Base-by-base conservation (phyloP, 2,329 filamentous ascomycete genomes). In the Fusarium mexicanum region DNA sequence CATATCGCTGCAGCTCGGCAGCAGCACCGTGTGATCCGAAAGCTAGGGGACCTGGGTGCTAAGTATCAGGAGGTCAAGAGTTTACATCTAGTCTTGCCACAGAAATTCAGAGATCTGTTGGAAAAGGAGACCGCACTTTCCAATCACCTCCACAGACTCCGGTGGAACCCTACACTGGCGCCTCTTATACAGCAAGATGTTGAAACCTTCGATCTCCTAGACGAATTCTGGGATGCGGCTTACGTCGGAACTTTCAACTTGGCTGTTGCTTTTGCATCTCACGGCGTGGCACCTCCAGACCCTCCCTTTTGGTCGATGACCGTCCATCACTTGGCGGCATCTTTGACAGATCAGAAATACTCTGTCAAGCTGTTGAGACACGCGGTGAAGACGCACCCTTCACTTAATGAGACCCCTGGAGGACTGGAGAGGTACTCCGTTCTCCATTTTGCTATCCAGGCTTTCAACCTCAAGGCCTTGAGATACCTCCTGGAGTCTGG, bases 361-460 rank as follows among this genome's bases (percentile, higher is more conserved):
- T 48, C 43, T 12, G 10, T 48, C 26, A 4, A 13, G 9, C 44
- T 46, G 10, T n/a, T 61, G 29, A 24, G 16, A 16, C 22, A n/a
- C 11, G 61, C 61, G 11, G 12, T 33, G 18, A 6, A 20, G 20
- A 24, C 3, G 3, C 40, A 37, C 37, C 37, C 37, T 24, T 20
- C 18, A 13, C 14, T 11, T 5, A 26, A 41, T 18, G 61, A 64
- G 17, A 10, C 17, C n/a, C 43, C 54, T 16, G 61, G 43, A 16
- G 55, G 61, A 20, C 14, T 20, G 29, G 38, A 40, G 13, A 41
- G n/a, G n/a, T 37, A 22, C 20, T 69, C 67, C 8, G 43, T 69
- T 24, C 26, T 64, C 13, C 65, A 69, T 22, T 24, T 69, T 40
- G 67, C 67, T 6, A 35, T 64, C 41, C 37, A 38, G 12, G 66